Conservation (phyloP, 331 rosid species). For the Quercus phellos region DNA sequence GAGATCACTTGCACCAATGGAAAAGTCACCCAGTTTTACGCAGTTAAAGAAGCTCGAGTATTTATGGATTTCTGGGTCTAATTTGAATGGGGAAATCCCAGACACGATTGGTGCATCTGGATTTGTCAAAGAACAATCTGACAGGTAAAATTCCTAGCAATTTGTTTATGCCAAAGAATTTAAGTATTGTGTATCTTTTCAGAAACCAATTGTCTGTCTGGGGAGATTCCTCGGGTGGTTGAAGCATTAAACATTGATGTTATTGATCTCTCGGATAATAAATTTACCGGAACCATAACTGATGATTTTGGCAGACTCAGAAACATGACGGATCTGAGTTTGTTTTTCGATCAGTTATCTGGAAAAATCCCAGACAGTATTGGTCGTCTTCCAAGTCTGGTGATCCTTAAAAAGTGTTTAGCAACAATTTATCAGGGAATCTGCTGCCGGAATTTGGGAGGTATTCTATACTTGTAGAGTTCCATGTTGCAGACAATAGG, state of each 20-base stretch:
- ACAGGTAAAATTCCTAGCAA: constrained; percentile 48
- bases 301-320: constrained; percentile 54
- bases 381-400: constrained; percentile 45
- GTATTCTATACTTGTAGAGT: constrained; percentile 33
- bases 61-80: constrained; percentile 21
- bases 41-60: constrained; percentile 45
- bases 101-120: constrained; percentile 38
- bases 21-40: no score
- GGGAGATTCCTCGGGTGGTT: constrained; percentile 47
- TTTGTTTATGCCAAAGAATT: constrained; percentile 46
- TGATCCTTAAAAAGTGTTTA: constrained; percentile 24
- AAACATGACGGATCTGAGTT: constrained; percentile 32
- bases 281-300: constrained; percentile 51
- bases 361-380: constrained; percentile 59
- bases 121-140: constrained; percentile 29
- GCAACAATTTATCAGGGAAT: constrained; percentile 53
- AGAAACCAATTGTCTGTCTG: constrained; percentile 47
- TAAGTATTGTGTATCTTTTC: constrained; percentile 36
- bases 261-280: constrained; percentile 48
- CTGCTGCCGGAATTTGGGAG: constrained; percentile 59
- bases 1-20: no score
- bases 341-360: constrained; percentile 36
- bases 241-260: constrained; percentile 35
- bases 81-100: constrained; percentile 52
- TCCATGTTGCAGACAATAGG: constrained; percentile 38